Base-by-base conservation (phyloP, 306 rosid genomes). In the Lupinus albus region DNA sequence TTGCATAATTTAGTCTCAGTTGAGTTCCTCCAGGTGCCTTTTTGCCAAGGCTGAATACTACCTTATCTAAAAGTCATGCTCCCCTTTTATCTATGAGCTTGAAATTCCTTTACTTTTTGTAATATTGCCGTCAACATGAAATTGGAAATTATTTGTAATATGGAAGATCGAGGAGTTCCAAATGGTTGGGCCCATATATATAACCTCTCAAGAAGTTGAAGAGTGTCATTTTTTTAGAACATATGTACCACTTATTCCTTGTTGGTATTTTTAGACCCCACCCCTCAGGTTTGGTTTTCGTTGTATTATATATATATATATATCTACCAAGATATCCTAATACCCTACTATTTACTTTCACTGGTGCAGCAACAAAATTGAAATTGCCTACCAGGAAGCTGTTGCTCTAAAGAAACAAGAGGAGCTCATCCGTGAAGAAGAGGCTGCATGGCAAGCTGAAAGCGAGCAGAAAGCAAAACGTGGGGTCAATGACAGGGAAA, bases 351-450 rank as follows among this genome's bases (percentile, higher is more conserved):
- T 81, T 62, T 76, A 53, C 49, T 73, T 44, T 44, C 49, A 75
- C 78, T 49, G 63, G 30, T 79, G 82, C 95, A 94, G 97, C 96
- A 88, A 87, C 65, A 94, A 88, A 81, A 85, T 90, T 75, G 99
- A 94, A 81, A 97, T 88, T 80, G 95, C 97, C 67, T 91, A 94
- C 72, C 99, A 91, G 89, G 99, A 94, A 78, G 93, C 97, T 77
- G 95, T 94, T 79, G 97, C 99, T 57, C 85, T 94, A 51, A 86
- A 86, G 87, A 91, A 96, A 85, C 99, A 94, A 75, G 99, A 94
- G 79, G 99, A 94, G 67, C 97, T 94, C 78, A 94, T 94, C 64
- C 99, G 97, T 44, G 99, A 94, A 83, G 99, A 94, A 85, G 99
- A 94, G 84, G 98, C 94, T 44, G 97, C 97, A 7, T 84, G 97